Conservation (phyloP, 2,329 filamentous ascomycete species). For the Alternaria sp. region DNA sequence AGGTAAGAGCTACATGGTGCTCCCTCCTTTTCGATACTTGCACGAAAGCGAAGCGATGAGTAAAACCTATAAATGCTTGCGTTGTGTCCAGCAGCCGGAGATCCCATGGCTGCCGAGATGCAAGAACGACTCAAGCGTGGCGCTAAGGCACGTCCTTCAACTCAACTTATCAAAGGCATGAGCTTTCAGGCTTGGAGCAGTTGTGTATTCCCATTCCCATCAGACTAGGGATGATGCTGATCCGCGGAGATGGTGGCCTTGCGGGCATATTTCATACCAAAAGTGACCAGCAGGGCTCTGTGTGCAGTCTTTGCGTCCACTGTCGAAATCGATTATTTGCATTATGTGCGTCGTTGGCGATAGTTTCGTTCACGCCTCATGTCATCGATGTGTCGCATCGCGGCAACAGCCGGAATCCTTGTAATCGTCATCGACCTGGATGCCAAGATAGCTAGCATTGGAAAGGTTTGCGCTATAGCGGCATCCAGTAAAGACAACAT, state of each 20-base stretch:
- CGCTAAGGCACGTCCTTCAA: neutral
- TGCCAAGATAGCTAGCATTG: neutral
- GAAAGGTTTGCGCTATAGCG: neutral
- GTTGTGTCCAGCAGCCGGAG: neutral
- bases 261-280: neutral
- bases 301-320: neutral
- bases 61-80: neutral
- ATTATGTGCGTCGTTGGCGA: neutral
- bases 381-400: neutral
- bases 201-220: no score
- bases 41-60: neutral
- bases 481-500: neutral
- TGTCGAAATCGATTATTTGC: neutral
- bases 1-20: neutral
- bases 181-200: neutral
- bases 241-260: neutral
- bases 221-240: no score
- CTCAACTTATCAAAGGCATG: neutral
- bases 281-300: neutral
- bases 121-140: neutral
- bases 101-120: neutral
- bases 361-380: neutral
- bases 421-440: neutral
- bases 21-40: neutral
- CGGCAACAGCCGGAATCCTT: neutral